Base-by-base conservation (phyloP, 2,329 filamentous ascomycete genomes). In the Phyllosticta citrichinensis region DNA sequence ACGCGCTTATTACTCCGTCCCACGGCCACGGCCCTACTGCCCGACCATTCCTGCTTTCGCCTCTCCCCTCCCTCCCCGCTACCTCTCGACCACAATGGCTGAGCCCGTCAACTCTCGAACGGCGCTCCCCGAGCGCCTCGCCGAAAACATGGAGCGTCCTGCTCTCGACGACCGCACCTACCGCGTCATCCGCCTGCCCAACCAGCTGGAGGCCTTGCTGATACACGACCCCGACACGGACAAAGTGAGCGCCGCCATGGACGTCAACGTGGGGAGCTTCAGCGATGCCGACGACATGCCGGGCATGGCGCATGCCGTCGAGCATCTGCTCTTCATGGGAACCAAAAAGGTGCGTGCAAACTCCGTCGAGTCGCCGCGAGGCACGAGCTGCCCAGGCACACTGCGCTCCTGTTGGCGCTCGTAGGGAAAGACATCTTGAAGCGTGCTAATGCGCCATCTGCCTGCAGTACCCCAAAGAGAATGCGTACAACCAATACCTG, bases 291-390 rank as follows among this genome's bases (percentile, higher is more conserved):
- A 88, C 65, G 89, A 91, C 68, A 91, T 97, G 84, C 92, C 91
- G 14, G 91, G 94, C 63, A 92, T 96, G 84, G 93, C 93, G 58
- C 94, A 97, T 77, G 92, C 91, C 6, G 91, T 97, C 60, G 93
- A 97, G 79, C 93, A 97, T 81, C 78, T 97, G 65, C 79, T 99
- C 24, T 99, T 99, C 78, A 97, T 99, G 94, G 94, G 94, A 56
- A 99, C 94, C 8, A 88, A 96, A 75, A 99, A 97, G 80, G 85
- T 87, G 73, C 65, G 73, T 65, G 40, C 40, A 17, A 19, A 50
- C 30, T 24, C 51, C 57, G 30, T 24, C 27, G n/a, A 6, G 27
- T 24, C 56, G 56, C 50, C 50, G 19, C 27, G 50, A 47, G n/a
- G 51, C 55, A 52, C 25, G 17, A 40, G 35, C 33, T 50, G 35